phyloP scores from a whole-genome alignment of 2,329 filamentous ascomycete genomes.

The Ceratocystis papillata region DNA sequence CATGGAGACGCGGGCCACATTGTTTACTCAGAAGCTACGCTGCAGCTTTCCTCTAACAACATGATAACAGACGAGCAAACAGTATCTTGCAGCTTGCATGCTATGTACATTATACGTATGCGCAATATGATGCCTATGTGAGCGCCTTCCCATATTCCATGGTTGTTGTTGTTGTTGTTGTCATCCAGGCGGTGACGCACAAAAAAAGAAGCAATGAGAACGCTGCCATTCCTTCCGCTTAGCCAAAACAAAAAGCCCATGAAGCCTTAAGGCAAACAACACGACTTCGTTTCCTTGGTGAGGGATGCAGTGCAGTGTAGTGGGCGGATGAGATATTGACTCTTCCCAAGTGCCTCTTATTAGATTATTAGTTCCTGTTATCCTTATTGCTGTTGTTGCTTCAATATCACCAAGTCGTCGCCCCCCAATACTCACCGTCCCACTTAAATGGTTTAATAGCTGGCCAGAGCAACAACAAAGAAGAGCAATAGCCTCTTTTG shows the following conservation, averaged over 20 bases:
- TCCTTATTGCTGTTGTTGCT: not conserved
- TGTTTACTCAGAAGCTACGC: slow-evolving; percentile 13
- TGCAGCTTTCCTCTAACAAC: not conserved
- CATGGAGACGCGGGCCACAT: slow-evolving; percentile 13
- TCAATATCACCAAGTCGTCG: not conserved
- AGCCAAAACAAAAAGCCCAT: slow-evolving; percentile 3
- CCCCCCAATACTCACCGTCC: not conserved
- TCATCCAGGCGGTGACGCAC: slow-evolving; percentile 6
- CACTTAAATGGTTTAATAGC: slow-evolving; percentile 5
- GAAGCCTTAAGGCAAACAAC: not conserved
- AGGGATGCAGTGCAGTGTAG: not conserved
- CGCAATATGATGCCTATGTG: not conserved
- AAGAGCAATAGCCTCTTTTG: slow-evolving; percentile 5
- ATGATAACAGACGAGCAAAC: too few relatives aligned
- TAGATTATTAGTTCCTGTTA: not conserved
- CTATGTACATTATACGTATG: too few relatives aligned
- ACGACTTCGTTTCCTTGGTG: slow-evolving; percentile 8
- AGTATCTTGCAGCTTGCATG: too few relatives aligned
- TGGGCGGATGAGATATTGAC: not conserved
- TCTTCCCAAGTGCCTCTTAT: not conserved
- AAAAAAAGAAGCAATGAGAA: not conserved
- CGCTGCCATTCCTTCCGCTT: not conserved
- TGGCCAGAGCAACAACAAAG: slow-evolving; percentile 3
- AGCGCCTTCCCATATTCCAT: not conserved
- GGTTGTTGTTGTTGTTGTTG: not conserved